Base-by-base conservation (phyloP, 192 early-diverging fungal species). In the Gryganskiella cystojenkinii region DNA sequence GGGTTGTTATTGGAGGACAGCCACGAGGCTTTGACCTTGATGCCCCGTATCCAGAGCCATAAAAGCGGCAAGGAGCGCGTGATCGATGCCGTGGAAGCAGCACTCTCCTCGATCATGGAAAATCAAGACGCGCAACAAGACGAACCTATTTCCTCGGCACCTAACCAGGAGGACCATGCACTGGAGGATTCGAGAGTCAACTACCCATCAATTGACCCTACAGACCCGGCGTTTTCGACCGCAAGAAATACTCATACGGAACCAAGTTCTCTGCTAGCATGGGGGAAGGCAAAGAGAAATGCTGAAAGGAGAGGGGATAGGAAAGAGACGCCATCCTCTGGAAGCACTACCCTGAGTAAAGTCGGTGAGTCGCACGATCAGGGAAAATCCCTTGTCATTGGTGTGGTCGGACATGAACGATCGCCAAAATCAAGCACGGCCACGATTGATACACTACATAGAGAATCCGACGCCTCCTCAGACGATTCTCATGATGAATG, bases 61-160 rank as follows among this genome's bases (percentile, higher is more conserved):
- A 63, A 56, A n/a, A 42, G 42, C 9, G 52, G 37, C 42, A 58
- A 64, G n/a, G 44, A 58, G 5, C 44, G 56, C n/a, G 74, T 78
- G 28, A 69, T 78, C 20, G 66, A 70, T 28, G 82, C 85, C 14
- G 81, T 89, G 7, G 85, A 89, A 42, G 87, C 87, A 5, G 85
- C 82, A 20, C 60, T 89, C n/a, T 72, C 79, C 15, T 82, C 85
- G 0, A 89, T 89, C 31, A 78, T 89, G 61, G 85, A 88, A 24
- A 78, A 50, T 2, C 74, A 68, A 9, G 60, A 62, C 11, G 33
- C 53, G 19, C 70, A 64, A 24, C 56, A 54, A 3, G 64, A 75
- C 20, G 71, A n/a, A n/a, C n/a, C n/a, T n/a, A n/a, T n/a, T n/a
- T n/a, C n/a, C n/a, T n/a, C n/a, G n/a, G n/a, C n/a, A n/a, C n/a